phyloP scores from a whole-genome alignment of 257 asterid species.

The Eucommia ulmoides region DNA sequence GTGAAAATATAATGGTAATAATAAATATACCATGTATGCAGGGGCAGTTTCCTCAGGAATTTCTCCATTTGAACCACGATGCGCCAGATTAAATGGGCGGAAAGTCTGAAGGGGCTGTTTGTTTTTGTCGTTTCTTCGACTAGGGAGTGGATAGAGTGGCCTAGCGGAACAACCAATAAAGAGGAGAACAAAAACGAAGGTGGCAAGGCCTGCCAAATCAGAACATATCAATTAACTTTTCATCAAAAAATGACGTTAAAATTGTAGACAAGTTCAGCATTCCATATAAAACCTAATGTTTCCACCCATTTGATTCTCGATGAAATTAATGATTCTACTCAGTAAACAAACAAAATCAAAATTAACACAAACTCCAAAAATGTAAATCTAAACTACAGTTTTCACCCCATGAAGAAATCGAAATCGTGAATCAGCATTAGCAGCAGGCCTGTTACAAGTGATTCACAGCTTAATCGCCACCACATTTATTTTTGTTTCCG shows the following conservation, averaged over 20 bases:
- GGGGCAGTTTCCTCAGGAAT: slow-evolving; percentile 88
- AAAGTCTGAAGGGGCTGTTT: slow-evolving; percentile 69
- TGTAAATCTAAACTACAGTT: neutral
- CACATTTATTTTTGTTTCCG: neutral
- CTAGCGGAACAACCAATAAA: slow-evolving; percentile 63
- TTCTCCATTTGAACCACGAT: slow-evolving; percentile 97
- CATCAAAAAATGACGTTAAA: neutral
- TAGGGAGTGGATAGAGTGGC: slow-evolving; percentile 83
- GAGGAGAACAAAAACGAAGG: slow-evolving; percentile 49
- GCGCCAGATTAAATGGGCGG: slow-evolving; percentile 90
- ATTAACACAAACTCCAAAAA: neutral
- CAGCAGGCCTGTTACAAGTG: too few species aligned
- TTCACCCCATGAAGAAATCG: neutral
- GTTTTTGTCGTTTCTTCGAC: slow-evolving; percentile 73
- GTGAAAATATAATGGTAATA: too few species aligned
- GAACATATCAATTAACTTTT: neutral
- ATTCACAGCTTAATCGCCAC: too few species aligned
- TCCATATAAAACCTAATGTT: neutral
- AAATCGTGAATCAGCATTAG: neutral
- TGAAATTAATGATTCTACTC: neutral
- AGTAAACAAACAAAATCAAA: neutral
- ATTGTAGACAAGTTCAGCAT: too few species aligned
- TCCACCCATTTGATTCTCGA: neutral
- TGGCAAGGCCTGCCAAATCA: slow-evolving; percentile 48
- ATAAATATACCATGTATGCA: slow-evolving; percentile 55